Evolutionary conservation across 1,284 basidiomycete genomes (phyloP), one percentile per base, ranked within the genome.

Genomic region (Coniferiporia sulphurascens): DNA sequence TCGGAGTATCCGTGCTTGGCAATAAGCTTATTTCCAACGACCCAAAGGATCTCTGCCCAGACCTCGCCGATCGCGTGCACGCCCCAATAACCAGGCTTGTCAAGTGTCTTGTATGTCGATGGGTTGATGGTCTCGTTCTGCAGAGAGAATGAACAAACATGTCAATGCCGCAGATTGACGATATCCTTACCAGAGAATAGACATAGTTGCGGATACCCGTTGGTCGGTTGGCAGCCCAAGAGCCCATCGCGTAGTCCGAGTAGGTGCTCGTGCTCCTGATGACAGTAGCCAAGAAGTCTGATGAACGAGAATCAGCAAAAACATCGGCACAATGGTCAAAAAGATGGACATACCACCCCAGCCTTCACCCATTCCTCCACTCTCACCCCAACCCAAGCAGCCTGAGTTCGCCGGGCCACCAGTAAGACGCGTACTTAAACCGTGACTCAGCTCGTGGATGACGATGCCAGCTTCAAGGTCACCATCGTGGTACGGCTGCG

Each of bases 351-450:
- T 66, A 81, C 83, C 85, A 66, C 91, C 92, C 91, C 91, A 93
- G 15, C 91, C 95, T 75, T 95, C 93, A 67, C 93, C 95, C 94
- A 98, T 97, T 48, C 95, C 96, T 46, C 95, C 95, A 17, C 88
- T 84, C 76, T 98, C 95, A 56, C 95, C 95, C 88, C 91, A 98
- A 13, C 93, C 94, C 62, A 97, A 85, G 73, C 94, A 96, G 7
- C 91, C 91, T 49, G 91, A 94, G 78, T 98, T 95, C 63, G 85
- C 80, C 0, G 95, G 95, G 2, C 95, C 95, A 73, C 95, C 95
- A 15, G 95, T 98, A 61, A 98, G 74, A 69, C 95, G 90, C 3
- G 93, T 98, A 66, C 91, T 93, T 55, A 98, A 75, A 67, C 95
- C 95, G 72, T 98, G 95, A 58, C 83, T 79, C 68, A 91, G 74